Conservation (phyloP, 331 rosid species). For the Telfairia occidentalis region DNA sequence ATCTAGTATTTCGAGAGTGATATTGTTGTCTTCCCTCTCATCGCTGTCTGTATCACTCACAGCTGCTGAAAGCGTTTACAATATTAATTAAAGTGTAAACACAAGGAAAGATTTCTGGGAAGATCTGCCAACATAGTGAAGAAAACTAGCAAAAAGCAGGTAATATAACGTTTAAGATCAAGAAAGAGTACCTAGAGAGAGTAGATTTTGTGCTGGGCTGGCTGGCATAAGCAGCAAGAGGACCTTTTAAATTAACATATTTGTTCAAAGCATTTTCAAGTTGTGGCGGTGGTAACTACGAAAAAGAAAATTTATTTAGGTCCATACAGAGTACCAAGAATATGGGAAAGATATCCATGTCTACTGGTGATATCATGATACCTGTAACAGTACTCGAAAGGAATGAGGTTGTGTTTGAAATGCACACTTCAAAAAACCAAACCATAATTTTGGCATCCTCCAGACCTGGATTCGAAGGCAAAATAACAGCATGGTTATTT, state of each 20-base stretch:
- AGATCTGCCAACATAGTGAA: background rate
- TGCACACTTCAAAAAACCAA: conserved; percentile 92
- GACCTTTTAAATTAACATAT: conserved; percentile 54
- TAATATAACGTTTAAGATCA: background rate
- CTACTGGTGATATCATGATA: conserved; percentile 16
- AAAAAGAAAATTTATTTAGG: conserved; percentile 5
- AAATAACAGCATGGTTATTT: conserved; percentile 17
- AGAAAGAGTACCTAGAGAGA: conserved; percentile 48
- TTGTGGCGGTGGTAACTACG: conserved; percentile 85
- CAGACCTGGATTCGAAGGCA: conserved; percentile 56
- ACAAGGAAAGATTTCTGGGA: background rate
- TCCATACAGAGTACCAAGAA: background rate
- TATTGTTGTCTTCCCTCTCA: background rate
- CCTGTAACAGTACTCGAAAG: conserved; percentile 80
- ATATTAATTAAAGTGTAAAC: background rate
- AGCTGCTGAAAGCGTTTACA: background rate
- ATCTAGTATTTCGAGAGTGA: background rate
- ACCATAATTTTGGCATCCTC: conserved; percentile 97
- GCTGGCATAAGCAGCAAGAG: conserved; percentile 71
- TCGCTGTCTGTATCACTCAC: background rate
- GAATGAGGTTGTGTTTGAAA: conserved; percentile 95
- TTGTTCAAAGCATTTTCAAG: conserved; percentile 79
- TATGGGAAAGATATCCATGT: background rate
- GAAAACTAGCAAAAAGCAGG: background rate
- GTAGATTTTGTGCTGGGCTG: conserved; percentile 68